A percentile compares a stretch with the other conserved stretches of the same genome.
These are phyloP conservation scores for Theobroma cacao DNA, from an alignment of 345 rosid species.

Conservation along the genomic window DNA sequence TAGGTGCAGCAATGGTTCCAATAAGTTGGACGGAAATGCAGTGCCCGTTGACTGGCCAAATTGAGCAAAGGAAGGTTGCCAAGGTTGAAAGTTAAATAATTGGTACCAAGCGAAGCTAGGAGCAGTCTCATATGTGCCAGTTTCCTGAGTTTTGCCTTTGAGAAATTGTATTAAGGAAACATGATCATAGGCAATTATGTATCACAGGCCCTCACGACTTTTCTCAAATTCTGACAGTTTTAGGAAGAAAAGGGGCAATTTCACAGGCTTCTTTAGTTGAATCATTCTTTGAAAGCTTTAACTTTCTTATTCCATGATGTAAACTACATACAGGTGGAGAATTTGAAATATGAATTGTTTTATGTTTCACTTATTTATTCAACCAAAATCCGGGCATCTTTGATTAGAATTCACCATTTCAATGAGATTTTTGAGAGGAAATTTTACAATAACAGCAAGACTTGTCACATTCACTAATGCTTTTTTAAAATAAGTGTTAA, in stretches of 20 bases:
- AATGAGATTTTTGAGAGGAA: background rate
- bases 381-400: too few species aligned
- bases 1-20: conserved; percentile 86
- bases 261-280: background rate
- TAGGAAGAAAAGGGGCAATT: background rate
- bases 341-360: too few species aligned
- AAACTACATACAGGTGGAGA: background rate
- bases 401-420: background rate
- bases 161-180: background rate
- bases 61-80: conserved; percentile 83
- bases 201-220: background rate
- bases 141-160: background rate
- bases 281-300: background rate
- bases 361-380: too few species aligned
- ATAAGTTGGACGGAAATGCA: conserved; percentile 97
- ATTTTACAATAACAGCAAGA: background rate
- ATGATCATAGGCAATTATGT: background rate
- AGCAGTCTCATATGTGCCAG: background rate
- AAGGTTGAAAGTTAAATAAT: conserved; percentile 53
- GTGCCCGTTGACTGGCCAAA: conserved; percentile 81
- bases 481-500: background rate
- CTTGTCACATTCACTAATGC: background rate
- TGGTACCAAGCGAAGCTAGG: background rate
- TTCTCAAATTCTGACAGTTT: background rate
- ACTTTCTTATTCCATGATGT: background rate